Evolutionary conservation across 208 protist species (phyloP).

Genomic region (Phytomonas sp.): DNA sequence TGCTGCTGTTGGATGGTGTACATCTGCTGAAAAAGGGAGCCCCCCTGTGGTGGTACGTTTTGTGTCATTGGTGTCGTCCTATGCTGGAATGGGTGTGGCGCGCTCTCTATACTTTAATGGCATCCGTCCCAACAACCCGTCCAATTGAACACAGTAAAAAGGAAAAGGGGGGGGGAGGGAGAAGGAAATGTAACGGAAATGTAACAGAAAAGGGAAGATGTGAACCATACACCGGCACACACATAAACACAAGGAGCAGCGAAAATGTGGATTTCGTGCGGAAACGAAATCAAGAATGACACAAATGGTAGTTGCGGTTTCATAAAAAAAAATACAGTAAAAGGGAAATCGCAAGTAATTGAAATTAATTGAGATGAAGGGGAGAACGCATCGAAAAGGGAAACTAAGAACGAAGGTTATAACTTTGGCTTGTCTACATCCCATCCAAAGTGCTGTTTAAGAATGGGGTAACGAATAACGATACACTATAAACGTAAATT

Average conservation of each 20-base stretch:
- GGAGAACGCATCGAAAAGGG: not conserved
- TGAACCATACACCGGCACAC: not conserved
- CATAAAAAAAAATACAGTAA: not conserved
- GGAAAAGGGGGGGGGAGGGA: slow-evolving; percentile 1
- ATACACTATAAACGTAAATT: not conserved
- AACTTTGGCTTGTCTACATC: not conserved
- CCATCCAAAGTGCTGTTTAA: not conserved
- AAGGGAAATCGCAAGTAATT: not conserved
- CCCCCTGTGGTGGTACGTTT: slow-evolving; percentile 16
- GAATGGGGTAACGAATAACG: not conserved
- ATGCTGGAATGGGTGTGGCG: slow-evolving; percentile 1
- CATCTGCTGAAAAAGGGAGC: slow-evolving; percentile 78
- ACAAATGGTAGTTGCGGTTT: not conserved
- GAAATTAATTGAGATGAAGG: not conserved
- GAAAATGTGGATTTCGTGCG: not conserved
- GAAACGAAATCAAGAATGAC: not conserved
- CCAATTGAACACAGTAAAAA: slow-evolving; percentile 4
- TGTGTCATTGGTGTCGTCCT: slow-evolving; percentile 9
- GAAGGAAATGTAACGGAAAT: slow-evolving; percentile 1
- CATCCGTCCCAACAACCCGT: not conserved
- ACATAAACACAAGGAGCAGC: slow-evolving; percentile 4
- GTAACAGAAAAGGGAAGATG: not conserved
- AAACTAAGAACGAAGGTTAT: not conserved
- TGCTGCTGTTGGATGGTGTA: slow-evolving; percentile 58
- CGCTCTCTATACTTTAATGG: not conserved